Evolutionary conservation across 2,329 filamentous ascomycete genomes (phyloP), one percentile per base, ranked within the genome.

Genomic region (Apiospora rasikravindrae): DNA sequence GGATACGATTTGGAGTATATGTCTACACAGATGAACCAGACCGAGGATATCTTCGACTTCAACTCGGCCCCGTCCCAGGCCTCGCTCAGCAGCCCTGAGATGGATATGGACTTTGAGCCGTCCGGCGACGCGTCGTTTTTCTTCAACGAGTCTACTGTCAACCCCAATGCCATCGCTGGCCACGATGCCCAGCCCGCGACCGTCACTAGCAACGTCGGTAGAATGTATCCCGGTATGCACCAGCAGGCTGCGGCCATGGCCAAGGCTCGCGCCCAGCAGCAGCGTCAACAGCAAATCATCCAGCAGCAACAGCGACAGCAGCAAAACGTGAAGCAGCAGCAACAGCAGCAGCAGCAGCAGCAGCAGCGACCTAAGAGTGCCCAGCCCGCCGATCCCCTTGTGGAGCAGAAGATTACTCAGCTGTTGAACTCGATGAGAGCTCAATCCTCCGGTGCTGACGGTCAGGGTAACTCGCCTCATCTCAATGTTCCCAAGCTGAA

Each of bases 381-480:
- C 68, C 86, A 86, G 77, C 85, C 86, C 19, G 84, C 88, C 14
- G 92, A 95, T 78, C 91, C 92, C 16, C 88, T 93, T 45, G 91
- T 94, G 10, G 95, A 98, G 83, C 94, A 98, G 84, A 97, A 95
- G 82, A 98, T 98, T 77, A 94, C 94, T 33, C 94, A 96, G 80
- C 89, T 98, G 4, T 88, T 98, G 45, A 95, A 96, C 84, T 94
- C 95, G 70, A 98, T 98, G 92, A 91, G 95, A 77, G 90, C 94
- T 76, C 94, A 93, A 82, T 86, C 89, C 19, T 83, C 86, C 8
- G 85, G 87, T 5, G 83, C 85, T 22, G 88, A 90, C 19, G 83
- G 85, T 37, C 86, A 89, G 68, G 86, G 88, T 37, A 83, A 82
- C 74, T 76, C 82, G 45, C 81, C 87, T 16, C 82, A 91, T n/a